phyloP scores from a whole-genome alignment of 495 filamentous ascomycete genomes.

The Amphirosellinia nigrospora region DNA sequence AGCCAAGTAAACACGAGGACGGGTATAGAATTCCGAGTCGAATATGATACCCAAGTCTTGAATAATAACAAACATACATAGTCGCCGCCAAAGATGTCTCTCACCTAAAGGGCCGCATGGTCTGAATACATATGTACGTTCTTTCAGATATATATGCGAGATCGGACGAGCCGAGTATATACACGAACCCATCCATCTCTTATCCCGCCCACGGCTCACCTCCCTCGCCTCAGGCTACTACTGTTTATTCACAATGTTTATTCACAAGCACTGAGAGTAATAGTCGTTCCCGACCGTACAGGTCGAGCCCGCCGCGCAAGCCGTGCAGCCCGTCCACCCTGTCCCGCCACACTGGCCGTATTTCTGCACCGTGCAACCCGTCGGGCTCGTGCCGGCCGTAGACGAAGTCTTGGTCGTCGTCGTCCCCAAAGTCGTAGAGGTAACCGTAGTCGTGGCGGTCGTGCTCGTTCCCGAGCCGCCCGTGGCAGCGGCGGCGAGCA shows the following conservation, averaged over 20 bases:
- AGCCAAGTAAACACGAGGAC: neutral
- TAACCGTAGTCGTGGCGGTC: neutral
- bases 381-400: neutral
- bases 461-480: neutral
- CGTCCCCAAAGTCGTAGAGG: conserved; percentile 1
- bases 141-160: neutral
- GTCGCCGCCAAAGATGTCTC: neutral
- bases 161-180: neutral
- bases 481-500: conserved; percentile 28
- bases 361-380: conserved; percentile 35
- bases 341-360: conserved; percentile 54
- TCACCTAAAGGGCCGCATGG: neutral
- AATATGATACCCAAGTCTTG: too few relatives aligned
- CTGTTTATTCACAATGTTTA: too few relatives aligned
- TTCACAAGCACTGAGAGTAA: conserved; percentile 48
- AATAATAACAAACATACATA: too few relatives aligned
- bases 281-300: conserved; percentile 46
- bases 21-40: neutral
- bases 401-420: conserved; percentile 2
- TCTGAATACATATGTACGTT: neutral
- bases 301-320: conserved; percentile 41
- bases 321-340: conserved; percentile 47
- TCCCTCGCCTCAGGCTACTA: neutral
- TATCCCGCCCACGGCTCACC: neutral
- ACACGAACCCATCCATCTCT: neutral